These are phyloP conservation scores for Aegilops umbellulata DNA, from an alignment of 176 grass and related monocot species.

Conservation along the genomic window DNA sequence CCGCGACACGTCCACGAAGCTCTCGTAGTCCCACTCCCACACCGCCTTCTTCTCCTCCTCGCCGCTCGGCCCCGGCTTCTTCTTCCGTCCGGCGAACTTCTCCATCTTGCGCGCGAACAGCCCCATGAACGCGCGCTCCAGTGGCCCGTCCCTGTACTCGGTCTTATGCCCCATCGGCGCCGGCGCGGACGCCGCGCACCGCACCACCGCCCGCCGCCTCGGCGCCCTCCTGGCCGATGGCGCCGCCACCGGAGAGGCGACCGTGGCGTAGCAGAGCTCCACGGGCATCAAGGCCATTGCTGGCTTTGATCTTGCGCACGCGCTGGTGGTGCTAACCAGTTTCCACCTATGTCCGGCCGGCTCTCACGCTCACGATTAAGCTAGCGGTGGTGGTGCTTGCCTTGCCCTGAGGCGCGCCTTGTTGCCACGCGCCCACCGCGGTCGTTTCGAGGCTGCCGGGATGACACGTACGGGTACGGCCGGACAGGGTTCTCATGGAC, in stretches of 20 bases:
- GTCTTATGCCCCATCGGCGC: constrained; percentile 96
- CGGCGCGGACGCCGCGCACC: constrained; percentile 55
- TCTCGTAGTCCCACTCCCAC: constrained; percentile 89
- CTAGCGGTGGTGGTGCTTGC: background rate
- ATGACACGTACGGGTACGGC: constrained; percentile 26
- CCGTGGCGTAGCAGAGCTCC: constrained; percentile 4
- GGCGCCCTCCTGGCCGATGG: background rate
- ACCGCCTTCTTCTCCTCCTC: constrained; percentile 25
- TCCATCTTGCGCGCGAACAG: constrained; percentile 93
- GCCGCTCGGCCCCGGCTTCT: background rate
- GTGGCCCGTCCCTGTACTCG: constrained; percentile 68
- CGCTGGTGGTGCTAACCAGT: background rate
- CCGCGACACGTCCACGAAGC: constrained; percentile 87
- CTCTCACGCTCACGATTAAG: background rate
- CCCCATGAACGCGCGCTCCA: constrained; percentile 83
- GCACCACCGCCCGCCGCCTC: background rate
- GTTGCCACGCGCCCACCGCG: background rate
- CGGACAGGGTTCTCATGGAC: background rate
- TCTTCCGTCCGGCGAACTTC: constrained; percentile 39
- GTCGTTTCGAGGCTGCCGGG: constrained; percentile 22
- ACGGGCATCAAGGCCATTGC: constrained; percentile 18
- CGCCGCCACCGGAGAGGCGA: background rate
- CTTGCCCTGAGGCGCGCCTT: background rate
- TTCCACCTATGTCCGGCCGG: background rate
- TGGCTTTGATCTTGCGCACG: background rate